Conservation (phyloP, 169 alveolate genomes). For the Perkinsus chesapeaki region DNA sequence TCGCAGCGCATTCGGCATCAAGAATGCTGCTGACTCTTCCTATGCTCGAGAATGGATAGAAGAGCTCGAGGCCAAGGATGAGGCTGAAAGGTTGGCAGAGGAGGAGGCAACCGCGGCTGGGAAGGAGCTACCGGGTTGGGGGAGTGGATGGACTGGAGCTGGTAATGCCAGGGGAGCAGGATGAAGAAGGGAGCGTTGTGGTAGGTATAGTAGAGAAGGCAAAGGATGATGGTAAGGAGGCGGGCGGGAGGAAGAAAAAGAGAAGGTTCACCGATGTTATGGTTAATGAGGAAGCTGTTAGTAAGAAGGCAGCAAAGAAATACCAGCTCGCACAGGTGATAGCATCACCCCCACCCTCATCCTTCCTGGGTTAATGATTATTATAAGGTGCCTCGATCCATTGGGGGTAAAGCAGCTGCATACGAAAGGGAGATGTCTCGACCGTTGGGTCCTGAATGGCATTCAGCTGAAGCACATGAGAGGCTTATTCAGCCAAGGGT, state of each 20-base stretch:
- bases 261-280: neutral
- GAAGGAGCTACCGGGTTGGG: neutral
- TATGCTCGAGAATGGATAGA: neutral
- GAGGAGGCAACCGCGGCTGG: neutral
- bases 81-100: neutral
- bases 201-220: neutral
- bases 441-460: neutral
- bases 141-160: neutral
- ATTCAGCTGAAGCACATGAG: neutral
- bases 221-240: neutral
- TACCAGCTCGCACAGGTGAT: neutral
- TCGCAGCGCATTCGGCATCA: neutral
- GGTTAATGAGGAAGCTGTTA: neutral
- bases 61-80: neutral
- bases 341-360: neutral
- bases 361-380: neutral
- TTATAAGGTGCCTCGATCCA: neutral
- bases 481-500: neutral
- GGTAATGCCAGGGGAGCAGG: neutral
- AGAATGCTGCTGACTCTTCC: neutral
- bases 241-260: neutral
- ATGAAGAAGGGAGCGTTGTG: neutral
- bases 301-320: neutral
- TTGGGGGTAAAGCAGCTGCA: neutral
- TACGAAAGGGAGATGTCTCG: neutral